These are phyloP conservation scores for Colletotrichum sp. DNA, from an alignment of 2,329 filamentous ascomycete genomes.

Conservation along the genomic window DNA sequence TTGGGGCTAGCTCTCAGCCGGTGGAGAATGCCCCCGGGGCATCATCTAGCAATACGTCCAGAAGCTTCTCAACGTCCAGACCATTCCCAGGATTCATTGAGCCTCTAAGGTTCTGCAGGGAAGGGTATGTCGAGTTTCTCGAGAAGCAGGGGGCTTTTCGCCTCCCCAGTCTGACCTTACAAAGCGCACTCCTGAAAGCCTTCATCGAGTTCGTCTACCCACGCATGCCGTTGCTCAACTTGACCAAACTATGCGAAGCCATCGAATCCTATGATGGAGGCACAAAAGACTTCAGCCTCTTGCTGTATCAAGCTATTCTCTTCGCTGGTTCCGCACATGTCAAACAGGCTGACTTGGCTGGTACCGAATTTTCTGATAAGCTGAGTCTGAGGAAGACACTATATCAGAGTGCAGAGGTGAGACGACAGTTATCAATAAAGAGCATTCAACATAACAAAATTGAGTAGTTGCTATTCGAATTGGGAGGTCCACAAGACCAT, in stretches of 20 bases:
- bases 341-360: neutral
- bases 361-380: neutral
- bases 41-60: neutral
- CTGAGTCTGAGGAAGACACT: neutral
- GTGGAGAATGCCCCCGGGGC: neutral
- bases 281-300: neutral
- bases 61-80: neutral
- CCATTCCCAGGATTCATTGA: neutral
- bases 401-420: neutral
- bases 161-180: neutral
- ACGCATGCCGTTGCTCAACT: neutral
- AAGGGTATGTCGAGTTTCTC: neutral
- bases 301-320: neutral
- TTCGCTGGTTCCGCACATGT: neutral
- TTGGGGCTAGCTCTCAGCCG: neutral
- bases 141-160: neutral
- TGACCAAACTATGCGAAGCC: neutral
- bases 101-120: fast-evolving
- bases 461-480: neutral
- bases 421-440: neutral
- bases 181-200: neutral
- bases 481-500: neutral
- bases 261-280: neutral
- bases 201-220: neutral
- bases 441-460: neutral